These are phyloP conservation scores for Capillidium rhysosporum DNA, from an alignment of 371 early-diverging fungal genomes.

Conservation along the genomic window DNA sequence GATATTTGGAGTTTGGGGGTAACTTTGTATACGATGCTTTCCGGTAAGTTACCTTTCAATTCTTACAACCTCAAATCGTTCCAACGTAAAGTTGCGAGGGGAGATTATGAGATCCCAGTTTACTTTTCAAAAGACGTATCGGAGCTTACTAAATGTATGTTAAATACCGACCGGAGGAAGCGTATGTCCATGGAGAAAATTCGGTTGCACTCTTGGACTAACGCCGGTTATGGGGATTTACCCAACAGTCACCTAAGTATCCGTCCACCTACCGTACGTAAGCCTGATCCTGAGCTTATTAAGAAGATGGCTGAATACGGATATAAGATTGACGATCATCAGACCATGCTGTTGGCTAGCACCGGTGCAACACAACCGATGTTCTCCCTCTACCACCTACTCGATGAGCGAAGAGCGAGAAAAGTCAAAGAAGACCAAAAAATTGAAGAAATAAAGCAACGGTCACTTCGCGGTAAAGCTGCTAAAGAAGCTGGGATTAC, in stretches of 20 bases:
- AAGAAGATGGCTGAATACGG: conserved; percentile 73
- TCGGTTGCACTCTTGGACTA: conserved; percentile 69
- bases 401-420: conserved; percentile 2
- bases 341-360: conserved; percentile 29
- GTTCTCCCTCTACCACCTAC: conserved; percentile 13
- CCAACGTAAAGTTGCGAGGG: conserved; percentile 75
- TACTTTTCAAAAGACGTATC: conserved; percentile 55
- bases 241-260: conserved; percentile 43
- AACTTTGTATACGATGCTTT: conserved; percentile 82
- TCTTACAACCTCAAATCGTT: conserved; percentile 68
- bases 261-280: conserved; percentile 40
- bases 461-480: conserved; percentile 4
- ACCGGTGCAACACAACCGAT: conserved; percentile 17
- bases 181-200: conserved; percentile 63
- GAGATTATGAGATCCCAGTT: conserved; percentile 48
- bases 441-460: conserved; percentile 11
- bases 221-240: conserved; percentile 39
- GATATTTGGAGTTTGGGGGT: conserved; percentile 95
- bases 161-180: conserved; percentile 47
- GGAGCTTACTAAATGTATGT: conserved; percentile 50
- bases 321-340: conserved; percentile 53
- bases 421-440: not conserved
- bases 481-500: not conserved
- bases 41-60: conserved; percentile 91
- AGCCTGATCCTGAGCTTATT: conserved; percentile 56